phyloP scores from a whole-genome alignment of 1,139 yeast species.

The Schwanniomyces etchellsii region DNA sequence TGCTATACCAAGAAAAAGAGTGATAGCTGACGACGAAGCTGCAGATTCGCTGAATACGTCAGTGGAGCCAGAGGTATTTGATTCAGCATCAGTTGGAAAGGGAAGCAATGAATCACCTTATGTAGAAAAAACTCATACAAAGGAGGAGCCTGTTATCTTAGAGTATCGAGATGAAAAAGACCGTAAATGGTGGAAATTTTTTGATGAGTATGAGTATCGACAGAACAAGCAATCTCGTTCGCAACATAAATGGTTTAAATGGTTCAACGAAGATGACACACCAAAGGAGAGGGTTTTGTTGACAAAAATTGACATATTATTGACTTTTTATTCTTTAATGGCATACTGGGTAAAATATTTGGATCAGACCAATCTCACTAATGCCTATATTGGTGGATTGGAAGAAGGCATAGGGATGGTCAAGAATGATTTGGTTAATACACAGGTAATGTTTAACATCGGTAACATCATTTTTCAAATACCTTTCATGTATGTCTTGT shows the following conservation, averaged over 20 bases:
- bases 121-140: no score
- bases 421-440: slow-evolving; percentile 62
- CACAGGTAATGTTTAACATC: slow-evolving; percentile 52
- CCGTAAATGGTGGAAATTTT: slow-evolving; percentile 56
- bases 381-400: slow-evolving; percentile 69
- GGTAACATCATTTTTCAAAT: slow-evolving; percentile 57
- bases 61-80: no score
- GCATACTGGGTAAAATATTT: slow-evolving; percentile 70
- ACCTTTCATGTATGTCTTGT: slow-evolving; percentile 41
- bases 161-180: slow-evolving; percentile 61
- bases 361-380: slow-evolving; percentile 55
- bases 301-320: slow-evolving; percentile 54
- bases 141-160: not conserved
- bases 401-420: slow-evolving; percentile 52
- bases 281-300: slow-evolving; percentile 51
- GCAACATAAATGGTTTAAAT: slow-evolving; percentile 51
- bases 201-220: slow-evolving; percentile 39
- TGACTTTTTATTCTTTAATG: slow-evolving; percentile 55
- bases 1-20: no score
- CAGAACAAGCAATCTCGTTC: slow-evolving; percentile 27
- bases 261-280: slow-evolving; percentile 58
- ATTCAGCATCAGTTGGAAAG: no score
- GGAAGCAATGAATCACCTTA: no score
- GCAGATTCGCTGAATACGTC: no score
- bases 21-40: no score